Base-by-base conservation (phyloP, 129 eudicot genomes). In the Mikania micrantha region DNA sequence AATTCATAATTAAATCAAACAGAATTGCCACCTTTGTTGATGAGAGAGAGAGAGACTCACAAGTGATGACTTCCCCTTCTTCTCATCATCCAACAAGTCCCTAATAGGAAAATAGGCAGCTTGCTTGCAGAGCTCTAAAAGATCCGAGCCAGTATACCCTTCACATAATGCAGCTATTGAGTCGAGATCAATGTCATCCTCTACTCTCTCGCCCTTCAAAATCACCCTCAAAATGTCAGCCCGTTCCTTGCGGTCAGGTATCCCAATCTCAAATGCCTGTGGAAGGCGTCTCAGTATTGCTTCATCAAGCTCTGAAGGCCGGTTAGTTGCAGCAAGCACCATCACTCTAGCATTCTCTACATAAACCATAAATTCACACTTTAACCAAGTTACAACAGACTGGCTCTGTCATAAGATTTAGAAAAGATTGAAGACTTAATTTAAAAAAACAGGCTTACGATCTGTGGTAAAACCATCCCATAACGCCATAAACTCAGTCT, bases 391-490 rank as follows among this genome's bases (percentile, higher is more conserved):
- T 32, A 32, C 36, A 3, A 32, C 7, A 32, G 32, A 28, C 32
- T 28, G 32, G 4, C 2, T 1, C 32, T 32, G 36, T 0, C 36
- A 7, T 32, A 32, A 32, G 36, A 32, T 32, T 32, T 4, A 32
- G 36, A 32, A 32, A 28, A 32, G 4, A 32, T 32, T n/a, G n/a
- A n/a, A n/a, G n/a, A n/a, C n/a, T n/a, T n/a, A n/a, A n/a, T n/a
- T n/a, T n/a, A n/a, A n/a, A n/a, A n/a, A n/a, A n/a, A n/a, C n/a
- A n/a, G n/a, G 76, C 97, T 72, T 75, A 87, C 97, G 88, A 48
- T 91, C 97, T 44, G 97, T 91, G 56, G 97, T 87, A 78, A 91
- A 91, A 44, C 97, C 97, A 77, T 87, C 96, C 96, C 94, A 88
- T 71, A 91, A 57, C 38, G 97, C 86, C 97, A 91, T 91, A 74